Percentiles rank a stretch among this genome's conserved stretches.
These are phyloP conservation scores for Eutrema heterophyllum DNA, from an alignment of 345 rosid genomes.

Conservation along the genomic window DNA sequence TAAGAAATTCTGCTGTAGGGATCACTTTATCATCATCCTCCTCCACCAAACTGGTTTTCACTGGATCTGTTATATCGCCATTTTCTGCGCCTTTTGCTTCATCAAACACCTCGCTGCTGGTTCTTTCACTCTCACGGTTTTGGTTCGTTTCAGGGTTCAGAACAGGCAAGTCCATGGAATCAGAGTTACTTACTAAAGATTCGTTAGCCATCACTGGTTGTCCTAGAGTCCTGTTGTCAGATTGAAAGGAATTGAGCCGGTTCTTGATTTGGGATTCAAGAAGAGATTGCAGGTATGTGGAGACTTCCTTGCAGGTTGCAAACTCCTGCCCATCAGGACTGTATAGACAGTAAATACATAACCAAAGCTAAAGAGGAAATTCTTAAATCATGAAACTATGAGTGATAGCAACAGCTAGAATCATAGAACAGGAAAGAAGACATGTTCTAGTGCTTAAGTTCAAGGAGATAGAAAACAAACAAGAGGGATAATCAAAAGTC, in stretches of 20 bases:
- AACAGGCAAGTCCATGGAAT: conserved; percentile 3
- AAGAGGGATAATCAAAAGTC: neutral
- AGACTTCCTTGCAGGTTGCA: conserved; percentile 66
- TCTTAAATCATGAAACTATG: neutral
- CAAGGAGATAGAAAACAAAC: neutral
- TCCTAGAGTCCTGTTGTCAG: conserved; percentile 19
- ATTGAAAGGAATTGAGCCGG: conserved; percentile 16
- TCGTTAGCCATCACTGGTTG: neutral
- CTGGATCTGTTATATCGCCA: neutral
- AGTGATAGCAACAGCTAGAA: neutral
- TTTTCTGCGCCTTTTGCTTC: neutral
- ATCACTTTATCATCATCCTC: neutral
- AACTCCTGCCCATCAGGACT: conserved; percentile 80
- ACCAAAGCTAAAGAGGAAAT: too few relatives aligned
- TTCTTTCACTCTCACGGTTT: neutral
- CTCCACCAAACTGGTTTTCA: conserved; percentile 6
- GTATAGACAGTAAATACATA: conserved; percentile 15
- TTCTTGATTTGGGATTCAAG: conserved; percentile 34
- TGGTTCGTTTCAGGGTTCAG: neutral
- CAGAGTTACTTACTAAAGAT: neutral
- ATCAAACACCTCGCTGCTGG: neutral
- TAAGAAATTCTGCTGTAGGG: neutral
- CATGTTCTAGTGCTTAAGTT: neutral
- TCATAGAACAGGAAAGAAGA: neutral
- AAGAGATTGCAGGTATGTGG: conserved; percentile 42